A percentile compares a stretch with the other conserved stretches of the same genome.
Evolutionary conservation across 345 rosid genomes (phyloP).

Genomic region (Arabidopsis arenosa): DNA sequence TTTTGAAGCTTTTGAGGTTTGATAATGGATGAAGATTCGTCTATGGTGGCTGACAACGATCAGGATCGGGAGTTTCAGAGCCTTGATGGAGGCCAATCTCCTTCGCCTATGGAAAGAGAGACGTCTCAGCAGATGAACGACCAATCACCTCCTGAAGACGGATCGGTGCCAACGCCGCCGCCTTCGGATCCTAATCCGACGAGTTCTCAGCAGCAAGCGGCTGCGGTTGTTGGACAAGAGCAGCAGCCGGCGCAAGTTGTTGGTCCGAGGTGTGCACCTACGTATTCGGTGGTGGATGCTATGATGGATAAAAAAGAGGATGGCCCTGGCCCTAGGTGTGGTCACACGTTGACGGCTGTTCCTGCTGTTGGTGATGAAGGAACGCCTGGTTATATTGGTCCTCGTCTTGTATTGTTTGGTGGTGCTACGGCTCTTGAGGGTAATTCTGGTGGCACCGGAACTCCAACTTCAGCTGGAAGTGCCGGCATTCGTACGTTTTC

Average conservation of each 20-base stretch:
- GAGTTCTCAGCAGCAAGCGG: conserved; percentile 43
- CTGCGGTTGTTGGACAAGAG: conserved; percentile 41
- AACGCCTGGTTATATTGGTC: conserved; percentile 75
- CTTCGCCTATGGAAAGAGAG: conserved; percentile 57
- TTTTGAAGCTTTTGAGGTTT: conserved; percentile 10
- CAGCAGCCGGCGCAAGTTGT: conserved; percentile 50
- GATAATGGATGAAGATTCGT: conserved; percentile 73
- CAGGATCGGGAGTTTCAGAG: conserved; percentile 53
- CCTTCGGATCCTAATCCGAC: conserved; percentile 41
- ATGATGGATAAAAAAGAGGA: conserved; percentile 82
- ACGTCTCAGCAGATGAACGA: conserved; percentile 46
- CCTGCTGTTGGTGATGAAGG: conserved; percentile 96
- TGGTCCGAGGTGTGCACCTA: conserved; percentile 91
- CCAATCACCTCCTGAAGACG: conserved; percentile 46
- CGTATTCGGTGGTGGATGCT: conserved; percentile 76
- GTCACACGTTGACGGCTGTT: conserved; percentile 85
- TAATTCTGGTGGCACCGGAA: conserved; percentile 73
- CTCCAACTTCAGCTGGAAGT: conserved; percentile 89
- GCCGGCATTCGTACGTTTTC: conserved; percentile 81
- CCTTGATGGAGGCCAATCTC: conserved; percentile 36
- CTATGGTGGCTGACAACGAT: conserved; percentile 67
- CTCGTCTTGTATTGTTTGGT: conserved; percentile 87
- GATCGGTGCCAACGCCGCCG: conserved; percentile 31
- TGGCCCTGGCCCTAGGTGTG: conserved; percentile 92
- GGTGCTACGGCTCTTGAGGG: conserved; percentile 97